A percentile compares a stretch with the other conserved stretches of the same genome.
phyloP scores from a whole-genome alignment of 2,329 filamentous ascomycete species.

The Elsinoe batatas region DNA sequence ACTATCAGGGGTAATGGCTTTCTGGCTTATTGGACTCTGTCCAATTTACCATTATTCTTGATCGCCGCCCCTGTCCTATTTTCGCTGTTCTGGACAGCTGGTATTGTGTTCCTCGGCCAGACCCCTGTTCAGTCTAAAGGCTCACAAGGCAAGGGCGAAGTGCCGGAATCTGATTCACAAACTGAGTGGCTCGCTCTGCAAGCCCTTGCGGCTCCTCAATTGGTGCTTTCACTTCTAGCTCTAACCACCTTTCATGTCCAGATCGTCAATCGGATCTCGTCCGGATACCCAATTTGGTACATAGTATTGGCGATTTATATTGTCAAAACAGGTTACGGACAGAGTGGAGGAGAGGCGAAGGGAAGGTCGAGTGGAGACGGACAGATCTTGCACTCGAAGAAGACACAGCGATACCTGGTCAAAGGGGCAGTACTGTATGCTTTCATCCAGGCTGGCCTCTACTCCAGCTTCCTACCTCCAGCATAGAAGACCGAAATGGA shows the following conservation, averaged over 20 bases:
- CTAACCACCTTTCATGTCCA: constrained; percentile 83
- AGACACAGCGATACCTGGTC: constrained; percentile 34
- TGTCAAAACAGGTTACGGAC: constrained; percentile 4
- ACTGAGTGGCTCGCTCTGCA: constrained; percentile 23
- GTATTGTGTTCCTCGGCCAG: neutral
- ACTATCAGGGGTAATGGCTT: constrained; percentile 71
- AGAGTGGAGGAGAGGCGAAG: neutral
- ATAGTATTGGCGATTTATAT: constrained; percentile 57
- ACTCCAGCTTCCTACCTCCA: constrained; percentile 83
- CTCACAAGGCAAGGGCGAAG: neutral
- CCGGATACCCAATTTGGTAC: constrained; percentile 84
- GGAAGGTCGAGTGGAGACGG: neutral
- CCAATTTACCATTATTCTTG: constrained; percentile 79
- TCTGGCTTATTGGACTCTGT: constrained; percentile 78
- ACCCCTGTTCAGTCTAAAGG: neutral
- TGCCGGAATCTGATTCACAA: neutral
- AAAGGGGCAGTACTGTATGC: constrained; percentile 73
- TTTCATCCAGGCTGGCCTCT: constrained; percentile 70
- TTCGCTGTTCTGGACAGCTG: constrained; percentile 55
- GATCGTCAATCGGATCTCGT: constrained; percentile 81
- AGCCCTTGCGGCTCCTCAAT: constrained; percentile 57
- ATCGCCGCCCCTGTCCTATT: constrained; percentile 69
- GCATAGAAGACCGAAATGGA: constrained; percentile 43
- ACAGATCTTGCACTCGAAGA: neutral
- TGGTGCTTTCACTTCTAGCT: constrained; percentile 60